These are phyloP conservation scores for Mortierella sp. DNA, from an alignment of 371 early-diverging fungal species.

Conservation along the genomic window DNA sequence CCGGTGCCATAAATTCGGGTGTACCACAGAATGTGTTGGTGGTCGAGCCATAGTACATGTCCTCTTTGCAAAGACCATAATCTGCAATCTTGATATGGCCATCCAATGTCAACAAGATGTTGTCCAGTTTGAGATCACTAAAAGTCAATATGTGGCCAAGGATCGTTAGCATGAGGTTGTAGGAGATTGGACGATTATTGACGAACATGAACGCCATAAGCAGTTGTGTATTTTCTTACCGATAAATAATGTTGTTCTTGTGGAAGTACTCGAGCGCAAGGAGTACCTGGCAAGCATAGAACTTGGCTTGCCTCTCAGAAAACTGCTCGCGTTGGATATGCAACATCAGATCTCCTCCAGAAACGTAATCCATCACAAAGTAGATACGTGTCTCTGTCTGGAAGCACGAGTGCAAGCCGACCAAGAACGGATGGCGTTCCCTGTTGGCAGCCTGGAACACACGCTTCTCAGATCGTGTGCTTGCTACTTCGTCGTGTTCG, in stretches of 20 bases:
- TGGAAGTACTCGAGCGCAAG: slow-evolving; percentile 97
- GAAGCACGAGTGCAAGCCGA: slow-evolving; percentile 96
- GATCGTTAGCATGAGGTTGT: no score
- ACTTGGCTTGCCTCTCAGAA: slow-evolving; percentile 89
- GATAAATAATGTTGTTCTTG: slow-evolving; percentile 92
- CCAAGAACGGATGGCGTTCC: slow-evolving; percentile 95
- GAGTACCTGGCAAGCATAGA: slow-evolving; percentile 97
- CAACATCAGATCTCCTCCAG: slow-evolving; percentile 99
- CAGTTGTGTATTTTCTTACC: slow-evolving; percentile 57
- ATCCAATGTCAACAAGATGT: slow-evolving; percentile 90
- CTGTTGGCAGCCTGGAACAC: slow-evolving; percentile 90
- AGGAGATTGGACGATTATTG: not conserved
- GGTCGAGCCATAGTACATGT: slow-evolving; percentile 84
- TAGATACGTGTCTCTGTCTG: slow-evolving; percentile 93
- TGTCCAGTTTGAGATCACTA: slow-evolving; percentile 98
- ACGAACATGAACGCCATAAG: not conserved
- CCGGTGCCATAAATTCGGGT: slow-evolving; percentile 99
- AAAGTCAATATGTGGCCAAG: not conserved
- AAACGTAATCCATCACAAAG: slow-evolving; percentile 99
- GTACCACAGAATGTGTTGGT: slow-evolving; percentile 99
- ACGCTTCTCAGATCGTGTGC: slow-evolving; percentile 92
- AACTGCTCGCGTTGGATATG: slow-evolving; percentile 91
- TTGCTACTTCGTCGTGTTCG: slow-evolving; percentile 90
- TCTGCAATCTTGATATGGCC: slow-evolving; percentile 99
- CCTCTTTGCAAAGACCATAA: slow-evolving; percentile 98